phyloP scores from a whole-genome alignment of 2,329 filamentous ascomycete species.

The Phaeosphaeria sp. region DNA sequence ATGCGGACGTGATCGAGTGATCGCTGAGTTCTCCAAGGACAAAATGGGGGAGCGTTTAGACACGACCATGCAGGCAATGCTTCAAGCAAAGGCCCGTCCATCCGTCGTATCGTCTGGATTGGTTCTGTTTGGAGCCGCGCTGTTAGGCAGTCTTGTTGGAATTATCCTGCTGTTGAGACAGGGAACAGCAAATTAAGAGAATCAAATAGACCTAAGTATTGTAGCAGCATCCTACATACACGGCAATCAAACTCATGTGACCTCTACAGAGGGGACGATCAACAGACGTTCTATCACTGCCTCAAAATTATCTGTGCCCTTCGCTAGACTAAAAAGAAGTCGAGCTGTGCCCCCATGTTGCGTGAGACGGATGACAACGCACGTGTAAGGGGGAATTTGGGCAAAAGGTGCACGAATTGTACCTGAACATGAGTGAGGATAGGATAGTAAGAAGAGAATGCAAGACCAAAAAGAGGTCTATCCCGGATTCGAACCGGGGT shows the following conservation, averaged over 20 bases:
- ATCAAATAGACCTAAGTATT: too few relatives aligned
- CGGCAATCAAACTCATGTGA: too few relatives aligned
- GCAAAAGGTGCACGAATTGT: too few relatives aligned
- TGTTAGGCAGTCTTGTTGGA: conserved; percentile 28
- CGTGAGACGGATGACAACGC: too few relatives aligned
- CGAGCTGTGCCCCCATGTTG: too few relatives aligned
- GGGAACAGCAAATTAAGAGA: neutral
- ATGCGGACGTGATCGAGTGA: conserved; percentile 72
- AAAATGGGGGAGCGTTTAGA: conserved; percentile 85
- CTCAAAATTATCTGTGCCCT: too few relatives aligned
- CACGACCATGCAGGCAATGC: conserved; percentile 41
- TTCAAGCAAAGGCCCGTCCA: conserved; percentile 24
- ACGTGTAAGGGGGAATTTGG: too few relatives aligned
- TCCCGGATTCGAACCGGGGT: conserved; percentile 36
- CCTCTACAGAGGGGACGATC: too few relatives aligned
- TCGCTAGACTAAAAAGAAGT: too few relatives aligned
- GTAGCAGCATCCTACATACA: neutral
- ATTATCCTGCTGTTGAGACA: conserved; percentile 19
- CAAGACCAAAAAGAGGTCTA: conserved; percentile 3
- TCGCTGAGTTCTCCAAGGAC: conserved; percentile 74
- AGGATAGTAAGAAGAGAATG: too few relatives aligned
- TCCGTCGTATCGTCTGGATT: conserved; percentile 18
- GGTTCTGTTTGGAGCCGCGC: conserved; percentile 21
- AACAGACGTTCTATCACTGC: too few relatives aligned
- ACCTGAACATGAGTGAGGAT: too few relatives aligned